A percentile compares a stretch with the other conserved stretches of the same genome.
These are phyloP conservation scores for Tolypocladium inflatum DNA, from an alignment of 2,329 filamentous ascomycete species.

Conservation along the genomic window DNA sequence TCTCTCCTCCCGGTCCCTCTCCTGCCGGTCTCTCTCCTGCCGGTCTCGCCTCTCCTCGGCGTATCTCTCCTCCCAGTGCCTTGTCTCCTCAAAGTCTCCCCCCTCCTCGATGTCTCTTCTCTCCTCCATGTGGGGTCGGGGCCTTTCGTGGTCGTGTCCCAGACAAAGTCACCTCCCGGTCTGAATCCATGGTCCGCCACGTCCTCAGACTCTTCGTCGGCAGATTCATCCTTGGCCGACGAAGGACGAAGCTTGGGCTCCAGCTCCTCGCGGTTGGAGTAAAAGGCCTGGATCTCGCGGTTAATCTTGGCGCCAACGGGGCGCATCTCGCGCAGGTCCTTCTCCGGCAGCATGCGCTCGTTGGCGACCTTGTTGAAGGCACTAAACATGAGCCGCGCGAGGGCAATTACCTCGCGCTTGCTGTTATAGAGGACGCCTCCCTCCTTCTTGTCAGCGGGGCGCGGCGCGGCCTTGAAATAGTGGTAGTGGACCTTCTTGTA, in stretches of 20 bases:
- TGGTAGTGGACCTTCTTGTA: slow-evolving; percentile 30
- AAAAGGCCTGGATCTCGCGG: slow-evolving; percentile 26
- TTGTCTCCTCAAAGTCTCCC: not conserved
- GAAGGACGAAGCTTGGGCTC: slow-evolving; percentile 21
- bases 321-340: slow-evolving; percentile 22
- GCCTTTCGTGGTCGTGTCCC: slow-evolving; percentile 19
- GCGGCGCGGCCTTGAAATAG: slow-evolving; percentile 18
- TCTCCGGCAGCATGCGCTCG: slow-evolving; percentile 27
- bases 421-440: slow-evolving; percentile 20
- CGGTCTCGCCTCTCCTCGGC: not conserved
- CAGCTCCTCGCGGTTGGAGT: slow-evolving; percentile 19
- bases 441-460: slow-evolving; percentile 13
- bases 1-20: not conserved
- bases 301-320: slow-evolving; percentile 24
- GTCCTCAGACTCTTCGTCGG: slow-evolving; percentile 10
- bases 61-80: not conserved
- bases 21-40: not conserved
- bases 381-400: slow-evolving; percentile 35
- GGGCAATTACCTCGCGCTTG: slow-evolving; percentile 31
- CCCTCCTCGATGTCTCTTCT: not conserved
- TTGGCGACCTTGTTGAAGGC: slow-evolving; percentile 33
- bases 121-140: not conserved
- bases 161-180: slow-evolving; percentile 16
- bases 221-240: not conserved
- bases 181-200: slow-evolving; percentile 4